phyloP scores from a whole-genome alignment of 768 basidiomycete species.

The Termitomyces sp. region DNA sequence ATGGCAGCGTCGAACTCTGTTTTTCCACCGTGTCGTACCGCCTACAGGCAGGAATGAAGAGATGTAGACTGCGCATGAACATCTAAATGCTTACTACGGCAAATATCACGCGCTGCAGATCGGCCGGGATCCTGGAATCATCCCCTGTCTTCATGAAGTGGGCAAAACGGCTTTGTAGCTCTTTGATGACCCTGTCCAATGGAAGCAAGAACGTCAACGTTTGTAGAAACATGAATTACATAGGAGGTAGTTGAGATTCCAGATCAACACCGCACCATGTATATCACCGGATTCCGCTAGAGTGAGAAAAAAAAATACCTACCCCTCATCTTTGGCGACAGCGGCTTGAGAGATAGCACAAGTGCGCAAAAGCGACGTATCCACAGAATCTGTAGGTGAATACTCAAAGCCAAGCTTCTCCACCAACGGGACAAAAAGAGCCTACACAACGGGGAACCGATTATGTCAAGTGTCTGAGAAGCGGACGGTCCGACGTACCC shows the following conservation, averaged over 20 bases:
- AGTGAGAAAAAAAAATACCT: slow-evolving; percentile 8
- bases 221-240: not conserved
- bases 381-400: slow-evolving; percentile 55
- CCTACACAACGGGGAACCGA: slow-evolving; percentile 26
- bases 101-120: slow-evolving; percentile 60
- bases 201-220: not conserved
- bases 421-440: slow-evolving; percentile 70
- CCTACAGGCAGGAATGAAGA: slow-evolving; percentile 29
- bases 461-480: not conserved
- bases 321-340: slow-evolving; percentile 19
- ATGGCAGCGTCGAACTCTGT: slow-evolving; percentile 71
- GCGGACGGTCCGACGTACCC: slow-evolving; percentile 32
- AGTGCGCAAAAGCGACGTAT: slow-evolving; percentile 68
- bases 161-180: slow-evolving; percentile 66
- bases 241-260: not conserved
- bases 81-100: slow-evolving; percentile 33
- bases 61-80: not conserved
- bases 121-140: slow-evolving; percentile 72
- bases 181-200: slow-evolving; percentile 58
- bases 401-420: slow-evolving; percentile 77
- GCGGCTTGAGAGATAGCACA: slow-evolving; percentile 56
- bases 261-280: not conserved
- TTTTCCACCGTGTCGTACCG: slow-evolving; percentile 67
- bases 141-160: slow-evolving; percentile 68
- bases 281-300: not conserved